Conservation (phyloP, 2,329 filamentous ascomycete genomes). For the Xylariaceae sp. region DNA sequence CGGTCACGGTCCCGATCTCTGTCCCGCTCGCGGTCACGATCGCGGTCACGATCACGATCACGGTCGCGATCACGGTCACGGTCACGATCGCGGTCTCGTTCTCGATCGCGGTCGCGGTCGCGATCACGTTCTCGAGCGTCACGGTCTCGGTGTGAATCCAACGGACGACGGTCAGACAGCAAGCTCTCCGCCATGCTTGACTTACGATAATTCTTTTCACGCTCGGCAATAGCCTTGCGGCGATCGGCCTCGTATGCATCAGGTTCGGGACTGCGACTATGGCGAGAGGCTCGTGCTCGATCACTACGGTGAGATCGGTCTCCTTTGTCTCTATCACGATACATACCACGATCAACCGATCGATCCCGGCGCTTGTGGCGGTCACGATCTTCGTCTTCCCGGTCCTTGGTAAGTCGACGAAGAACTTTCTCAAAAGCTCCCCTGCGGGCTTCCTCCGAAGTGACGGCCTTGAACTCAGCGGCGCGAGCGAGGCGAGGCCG, state of each 20-base stretch:
- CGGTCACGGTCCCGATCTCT: conserved; percentile 33
- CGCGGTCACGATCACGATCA: conserved; percentile 33
- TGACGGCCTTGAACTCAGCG: conserved; percentile 78
- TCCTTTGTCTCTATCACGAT: conserved; percentile 55
- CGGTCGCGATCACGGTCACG: conserved; percentile 36
- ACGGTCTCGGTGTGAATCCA: conserved; percentile 43
- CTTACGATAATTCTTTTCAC: conserved; percentile 90
- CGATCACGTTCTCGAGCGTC: conserved; percentile 36
- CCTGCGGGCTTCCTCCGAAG: conserved; percentile 75
- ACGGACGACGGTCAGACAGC: conserved; percentile 47
- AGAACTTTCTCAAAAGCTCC: conserved; percentile 89
- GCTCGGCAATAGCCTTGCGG: conserved; percentile 85
- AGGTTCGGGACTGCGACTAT: conserved; percentile 82
- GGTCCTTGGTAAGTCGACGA: conserved; percentile 84
- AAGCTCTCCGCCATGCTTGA: conserved; percentile 62
- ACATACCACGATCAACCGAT: conserved; percentile 46
- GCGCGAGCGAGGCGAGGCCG: conserved; percentile 71
- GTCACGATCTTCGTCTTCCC: conserved; percentile 77
- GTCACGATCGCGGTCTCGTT: conserved; percentile 40
- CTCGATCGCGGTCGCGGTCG: conserved; percentile 40
- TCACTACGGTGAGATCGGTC: conserved; percentile 58
- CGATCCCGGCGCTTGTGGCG: conserved; percentile 55
- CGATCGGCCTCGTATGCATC: conserved; percentile 95
- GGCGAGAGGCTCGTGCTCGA: conserved; percentile 52
- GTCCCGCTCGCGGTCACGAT: conserved; percentile 35